Percentiles rank a stretch among this genome's conserved stretches.
Conservation (phyloP, 2,329 filamentous ascomycete species). For the Podosphaera fusca region DNA sequence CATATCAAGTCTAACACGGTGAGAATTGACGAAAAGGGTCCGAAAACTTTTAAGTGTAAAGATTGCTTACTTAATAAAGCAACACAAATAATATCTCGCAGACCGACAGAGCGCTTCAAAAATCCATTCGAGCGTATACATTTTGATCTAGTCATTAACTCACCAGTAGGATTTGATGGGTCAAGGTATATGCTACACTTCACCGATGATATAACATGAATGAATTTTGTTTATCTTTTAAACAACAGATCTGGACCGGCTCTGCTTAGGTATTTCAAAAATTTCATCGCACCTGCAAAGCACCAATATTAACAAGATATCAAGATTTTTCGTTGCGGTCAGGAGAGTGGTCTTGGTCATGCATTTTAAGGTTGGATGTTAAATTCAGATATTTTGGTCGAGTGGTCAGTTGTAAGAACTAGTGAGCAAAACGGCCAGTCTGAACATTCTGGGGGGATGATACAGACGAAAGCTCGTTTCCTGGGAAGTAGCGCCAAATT, state of each 20-base stretch:
- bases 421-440: not conserved
- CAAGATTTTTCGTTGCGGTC: not conserved
- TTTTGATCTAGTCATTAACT: not conserved
- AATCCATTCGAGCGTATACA: not conserved
- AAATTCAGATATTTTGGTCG: not conserved
- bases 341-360: not conserved
- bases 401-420: not conserved
- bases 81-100: not conserved
- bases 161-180: not conserved
- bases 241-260: not conserved
- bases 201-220: not conserved
- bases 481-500: not conserved
- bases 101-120: not conserved
- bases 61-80: not conserved
- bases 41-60: not conserved
- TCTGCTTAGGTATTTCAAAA: not conserved
- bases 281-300: not conserved
- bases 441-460: not conserved
- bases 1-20: not conserved
- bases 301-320: not conserved
- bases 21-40: not conserved
- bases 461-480: not conserved
- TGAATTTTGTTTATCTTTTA: not conserved
- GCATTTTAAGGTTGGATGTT: not conserved
- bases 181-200: no score